These are phyloP conservation scores for Aegilops tauschii DNA, from an alignment of 176 grass and related monocot species.

Conservation along the genomic window DNA sequence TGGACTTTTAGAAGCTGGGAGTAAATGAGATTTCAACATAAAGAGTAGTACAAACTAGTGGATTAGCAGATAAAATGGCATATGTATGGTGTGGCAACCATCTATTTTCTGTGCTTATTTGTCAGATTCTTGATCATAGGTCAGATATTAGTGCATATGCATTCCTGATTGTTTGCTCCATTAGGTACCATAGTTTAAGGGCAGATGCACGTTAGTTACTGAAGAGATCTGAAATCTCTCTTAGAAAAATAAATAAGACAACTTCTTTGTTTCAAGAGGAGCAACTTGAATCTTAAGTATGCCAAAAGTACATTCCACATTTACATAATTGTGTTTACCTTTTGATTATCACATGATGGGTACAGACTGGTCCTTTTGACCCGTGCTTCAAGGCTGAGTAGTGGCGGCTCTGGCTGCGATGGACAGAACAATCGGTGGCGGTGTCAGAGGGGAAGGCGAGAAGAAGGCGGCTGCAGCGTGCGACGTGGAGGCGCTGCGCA, in stretches of 20 bases:
- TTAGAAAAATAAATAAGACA: too few relatives aligned
- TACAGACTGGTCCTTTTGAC: constrained; percentile 24
- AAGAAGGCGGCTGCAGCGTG: constrained; percentile 37
- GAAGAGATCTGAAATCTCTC: neutral
- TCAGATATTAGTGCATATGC: neutral
- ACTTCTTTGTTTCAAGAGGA: neutral
- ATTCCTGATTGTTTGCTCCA: neutral
- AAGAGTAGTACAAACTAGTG: neutral
- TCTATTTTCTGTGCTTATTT: neutral
- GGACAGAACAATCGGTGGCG: neutral
- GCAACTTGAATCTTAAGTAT: constrained; percentile 19
- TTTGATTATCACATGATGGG: neutral
- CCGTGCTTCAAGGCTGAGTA: neutral
- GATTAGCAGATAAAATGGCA: neutral
- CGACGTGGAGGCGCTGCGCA: constrained; percentile 68
- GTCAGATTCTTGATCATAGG: neutral
- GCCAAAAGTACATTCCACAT: neutral
- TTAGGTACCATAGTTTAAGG: neutral
- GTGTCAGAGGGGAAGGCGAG: neutral
- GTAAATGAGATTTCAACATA: constrained; percentile 1
- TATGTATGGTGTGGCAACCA: too few relatives aligned
- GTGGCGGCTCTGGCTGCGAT: neutral
- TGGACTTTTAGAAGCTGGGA: neutral
- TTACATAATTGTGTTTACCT: constrained; percentile 21
- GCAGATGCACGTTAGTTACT: neutral